Evolutionary conservation across 1,284 basidiomycete genomes (phyloP).

Genomic region (Cryptococcus amylolentus): DNA sequence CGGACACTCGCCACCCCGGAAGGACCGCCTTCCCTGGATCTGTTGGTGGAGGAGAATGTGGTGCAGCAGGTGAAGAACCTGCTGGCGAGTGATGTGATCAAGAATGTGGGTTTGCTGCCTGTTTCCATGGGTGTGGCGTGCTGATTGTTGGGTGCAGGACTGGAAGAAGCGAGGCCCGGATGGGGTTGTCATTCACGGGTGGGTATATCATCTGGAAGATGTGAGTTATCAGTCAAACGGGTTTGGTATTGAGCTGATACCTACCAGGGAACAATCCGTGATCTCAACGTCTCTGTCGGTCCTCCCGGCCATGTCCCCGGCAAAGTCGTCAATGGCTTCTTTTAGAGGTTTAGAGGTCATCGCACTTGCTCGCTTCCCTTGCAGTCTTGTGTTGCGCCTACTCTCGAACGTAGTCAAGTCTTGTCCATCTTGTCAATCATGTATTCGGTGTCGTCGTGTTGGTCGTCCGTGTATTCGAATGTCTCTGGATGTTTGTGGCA

Average conservation of each 20-base stretch:
- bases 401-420: too few species aligned
- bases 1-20: constrained; percentile 32
- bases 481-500: too few species aligned
- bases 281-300: constrained; percentile 41
- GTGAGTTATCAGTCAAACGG: constrained; percentile 19
- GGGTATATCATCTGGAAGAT: constrained; percentile 49
- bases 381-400: too few species aligned
- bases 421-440: too few species aligned
- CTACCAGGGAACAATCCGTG: constrained; percentile 39
- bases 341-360: constrained; percentile 2
- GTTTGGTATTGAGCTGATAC: neutral
- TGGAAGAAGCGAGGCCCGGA: constrained; percentile 40
- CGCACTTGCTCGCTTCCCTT: too few species aligned
- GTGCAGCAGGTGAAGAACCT: constrained; percentile 44
- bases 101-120: constrained; percentile 19
- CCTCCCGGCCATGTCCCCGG: constrained; percentile 35
- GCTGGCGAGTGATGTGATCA: constrained; percentile 34
- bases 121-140: neutral
- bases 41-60: constrained; percentile 43
- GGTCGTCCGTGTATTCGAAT: too few species aligned
- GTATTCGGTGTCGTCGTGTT: too few species aligned
- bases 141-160: constrained; percentile 21
- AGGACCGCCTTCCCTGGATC: constrained; percentile 40
- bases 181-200: constrained; percentile 45
- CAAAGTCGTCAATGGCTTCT: constrained; percentile 13